phyloP scores from a whole-genome alignment of 2,329 filamentous ascomycete genomes.

The Thermomyces lanuginosus region DNA sequence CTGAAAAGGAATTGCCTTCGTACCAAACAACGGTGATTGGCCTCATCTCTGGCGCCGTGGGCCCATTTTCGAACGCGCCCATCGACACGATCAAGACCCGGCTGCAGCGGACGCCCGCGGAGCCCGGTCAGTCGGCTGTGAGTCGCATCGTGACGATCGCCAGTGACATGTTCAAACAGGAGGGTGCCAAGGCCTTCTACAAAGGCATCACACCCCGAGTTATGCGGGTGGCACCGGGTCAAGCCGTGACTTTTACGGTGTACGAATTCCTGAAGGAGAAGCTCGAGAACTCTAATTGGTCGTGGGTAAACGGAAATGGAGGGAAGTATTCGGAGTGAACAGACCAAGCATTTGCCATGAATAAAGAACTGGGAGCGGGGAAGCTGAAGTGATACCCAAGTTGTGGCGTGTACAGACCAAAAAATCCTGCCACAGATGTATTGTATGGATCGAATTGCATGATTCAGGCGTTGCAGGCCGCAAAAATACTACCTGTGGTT shows the following conservation, averaged over 20 bases:
- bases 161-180: conserved; percentile 77
- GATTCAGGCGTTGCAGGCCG: no score
- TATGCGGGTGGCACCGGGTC: conserved; percentile 92
- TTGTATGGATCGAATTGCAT: no score
- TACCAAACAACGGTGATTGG: conserved; percentile 89
- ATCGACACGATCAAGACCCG: conserved; percentile 99
- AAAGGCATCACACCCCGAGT: conserved; percentile 97
- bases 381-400: no score
- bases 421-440: no score
- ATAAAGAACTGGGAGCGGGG: no score
- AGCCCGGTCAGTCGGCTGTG: conserved; percentile 64
- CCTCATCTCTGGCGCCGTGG: conserved; percentile 83
- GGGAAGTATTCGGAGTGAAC: conserved; percentile 50
- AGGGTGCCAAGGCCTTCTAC: conserved; percentile 90
- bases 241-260: conserved; percentile 62
- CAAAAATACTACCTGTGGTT: no score
- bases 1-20: conserved; percentile 50
- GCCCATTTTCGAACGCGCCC: conserved; percentile 86
- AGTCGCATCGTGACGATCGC: conserved; percentile 64
- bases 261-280: conserved; percentile 63
- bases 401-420: no score
- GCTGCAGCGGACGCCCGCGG: conserved; percentile 74
- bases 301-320: conserved; percentile 41
- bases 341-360: no score
- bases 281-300: conserved; percentile 48